Base-by-base conservation (phyloP, 2,329 filamentous ascomycete genomes). In the Fusarium sp. region DNA sequence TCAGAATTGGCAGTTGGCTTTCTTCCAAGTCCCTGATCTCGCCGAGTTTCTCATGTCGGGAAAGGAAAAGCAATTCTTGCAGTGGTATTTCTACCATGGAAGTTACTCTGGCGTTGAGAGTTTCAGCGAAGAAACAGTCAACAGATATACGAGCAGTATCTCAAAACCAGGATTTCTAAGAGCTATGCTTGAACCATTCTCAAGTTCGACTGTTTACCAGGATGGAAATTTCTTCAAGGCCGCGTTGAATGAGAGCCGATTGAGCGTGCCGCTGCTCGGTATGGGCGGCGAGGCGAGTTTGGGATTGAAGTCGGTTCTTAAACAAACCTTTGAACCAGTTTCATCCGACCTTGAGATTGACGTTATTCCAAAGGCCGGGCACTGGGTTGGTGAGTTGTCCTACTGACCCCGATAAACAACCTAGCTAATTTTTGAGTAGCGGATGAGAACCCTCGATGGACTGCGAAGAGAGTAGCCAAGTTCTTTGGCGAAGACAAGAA, bases 71-170 rank as follows among this genome's bases (percentile, higher is more conserved):
- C 77, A 85, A 65, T 82, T 86, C 69, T 74, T 86, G 2, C 71
- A 80, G 22, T 86, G 85, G 85, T 87, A 86, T 56, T 86, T 86
- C 63, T 86, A 78, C 64, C 85, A 87, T 39, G 79, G 78, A 0
- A 82, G 80, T 24, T 87, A 86, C 69, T 81, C 83, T 1, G 84
- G 85, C 1, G 75, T 75, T 3, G 74, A 80, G 39, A 77, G 80
- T 3, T 80, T 86, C 18, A 80, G 80, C 3, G 80, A 83, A 42
- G 83, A 85, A 18, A 81, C 81, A 2, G 71, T 86, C 0, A 81
- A 82, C 39, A 75, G 79, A 22, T 86, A 85, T 50, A 78, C 83
- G 1, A 79, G 67, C 17, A 79, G 79, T 22, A 83, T 86, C n/a
- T 77, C 80, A 1, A 86, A 86, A 70, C 83, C 84, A 0, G 84